Base-by-base conservation (phyloP, 2,329 filamentous ascomycete genomes). In the Dichotomopilus funicola region DNA sequence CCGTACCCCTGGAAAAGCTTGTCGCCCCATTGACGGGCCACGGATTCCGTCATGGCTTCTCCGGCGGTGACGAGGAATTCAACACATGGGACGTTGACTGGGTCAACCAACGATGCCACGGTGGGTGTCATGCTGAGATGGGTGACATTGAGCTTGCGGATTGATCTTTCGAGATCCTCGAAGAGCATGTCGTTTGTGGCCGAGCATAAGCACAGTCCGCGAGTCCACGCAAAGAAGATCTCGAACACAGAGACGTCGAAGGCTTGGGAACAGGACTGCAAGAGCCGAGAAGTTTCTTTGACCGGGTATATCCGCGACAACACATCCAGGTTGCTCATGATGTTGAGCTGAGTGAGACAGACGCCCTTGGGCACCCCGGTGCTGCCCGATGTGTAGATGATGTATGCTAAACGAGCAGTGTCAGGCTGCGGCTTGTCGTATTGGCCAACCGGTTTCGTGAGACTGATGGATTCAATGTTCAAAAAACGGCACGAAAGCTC, bases 191-290 rank as follows among this genome's bases (percentile, higher is more conserved):
- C 87, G 62, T 91, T 91, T 0, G 76, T 80, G 0, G 84, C 86
- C 1, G 87, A 82, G 65, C 88, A 95, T 10, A 96, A 75, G 58
- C 86, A 87, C 75, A 92, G 89, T 4, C 89, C 89, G 37, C 78
- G 78, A 47, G 81, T 80, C 87, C 90, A 95, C 0, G 89, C 77
- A 63, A 89, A 95, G 67, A 95, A 92, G 11, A 95, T 91, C 65
- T 95, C 91, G 66, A 95, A 95, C 0, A 95, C 87, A 0, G 89
- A 95, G 1, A 95, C 85, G 65, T 95, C 89, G 65, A 95, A 95
- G 0, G 86, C 87, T 65, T 91, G 88, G 0, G 89, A 92, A 65
- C 88, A 95, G 2, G 88, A 83, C 69, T 95, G 91, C 0, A 96
- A 74, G 36, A 95, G 74, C n/a, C 83, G 79, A 0, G 83, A 80